phyloP scores from a whole-genome alignment of 768 basidiomycete genomes.

The Boletus huronensis region DNA sequence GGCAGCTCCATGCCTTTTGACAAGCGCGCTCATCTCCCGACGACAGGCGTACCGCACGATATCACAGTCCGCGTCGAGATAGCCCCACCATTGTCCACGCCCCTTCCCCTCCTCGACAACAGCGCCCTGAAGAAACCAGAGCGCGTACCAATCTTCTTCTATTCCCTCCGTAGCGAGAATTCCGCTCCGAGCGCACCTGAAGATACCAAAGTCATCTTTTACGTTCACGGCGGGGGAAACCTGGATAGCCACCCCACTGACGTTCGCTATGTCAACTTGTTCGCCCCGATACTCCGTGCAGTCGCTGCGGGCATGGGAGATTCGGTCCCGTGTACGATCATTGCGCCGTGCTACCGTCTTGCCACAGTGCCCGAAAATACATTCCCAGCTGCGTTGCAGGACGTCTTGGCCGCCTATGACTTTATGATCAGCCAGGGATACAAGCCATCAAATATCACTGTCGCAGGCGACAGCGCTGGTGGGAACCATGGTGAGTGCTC shows the following conservation, averaged over 20 bases:
- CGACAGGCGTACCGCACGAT: neutral
- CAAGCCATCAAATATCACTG: constrained; percentile 6
- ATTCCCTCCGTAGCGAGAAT: neutral
- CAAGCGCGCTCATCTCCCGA: constrained; percentile 1
- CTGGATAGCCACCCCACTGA: constrained; percentile 5
- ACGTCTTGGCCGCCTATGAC: constrained; percentile 15
- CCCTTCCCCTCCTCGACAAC: neutral
- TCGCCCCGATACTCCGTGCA: constrained; percentile 1
- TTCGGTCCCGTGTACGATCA: neutral
- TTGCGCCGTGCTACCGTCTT: constrained; percentile 14
- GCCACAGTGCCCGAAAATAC: constrained; percentile 13
- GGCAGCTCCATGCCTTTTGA: neutral
- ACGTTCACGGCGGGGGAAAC: constrained; percentile 12
- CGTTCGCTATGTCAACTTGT: neutral
- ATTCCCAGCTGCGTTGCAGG: constrained; percentile 15
- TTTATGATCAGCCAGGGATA: constrained; percentile 11
- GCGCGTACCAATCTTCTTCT: constrained; percentile 10
- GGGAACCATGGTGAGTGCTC: constrained; percentile 11
- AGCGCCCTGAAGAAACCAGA: neutral
- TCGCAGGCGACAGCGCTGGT: constrained; percentile 20
- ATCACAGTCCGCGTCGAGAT: constrained; percentile 4
- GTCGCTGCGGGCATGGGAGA: neutral
- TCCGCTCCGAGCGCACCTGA: neutral
- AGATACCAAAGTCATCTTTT: constrained; percentile 12
- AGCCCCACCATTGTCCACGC: neutral